A percentile compares a stretch with the other conserved stretches of the same genome.
phyloP scores from a whole-genome alignment of 352 stramenopile genomes.

The Phytophthora pluvialis region DNA sequence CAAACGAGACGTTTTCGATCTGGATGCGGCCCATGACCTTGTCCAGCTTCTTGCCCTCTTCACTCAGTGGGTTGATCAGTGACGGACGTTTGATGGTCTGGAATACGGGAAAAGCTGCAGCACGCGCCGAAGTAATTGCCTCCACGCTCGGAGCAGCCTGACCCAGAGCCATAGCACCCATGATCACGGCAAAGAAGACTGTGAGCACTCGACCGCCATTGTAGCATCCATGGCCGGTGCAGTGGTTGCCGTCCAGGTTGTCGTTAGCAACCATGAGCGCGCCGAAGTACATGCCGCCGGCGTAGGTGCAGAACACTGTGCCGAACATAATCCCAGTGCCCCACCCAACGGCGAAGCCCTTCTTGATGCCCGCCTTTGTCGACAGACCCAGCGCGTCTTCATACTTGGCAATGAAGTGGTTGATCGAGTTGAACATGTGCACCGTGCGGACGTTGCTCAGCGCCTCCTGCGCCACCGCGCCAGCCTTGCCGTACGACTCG shows the following conservation, averaged over 20 bases:
- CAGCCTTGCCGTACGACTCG: conserved; percentile 69
- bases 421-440: conserved; percentile 79
- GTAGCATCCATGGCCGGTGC: conserved; percentile 53
- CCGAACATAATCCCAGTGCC: conserved; percentile 76
- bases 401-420: conserved; percentile 69
- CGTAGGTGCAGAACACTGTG: conserved; percentile 75
- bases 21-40: conserved; percentile 58
- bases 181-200: conserved; percentile 76
- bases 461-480: conserved; percentile 74
- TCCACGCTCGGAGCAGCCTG: conserved; percentile 69
- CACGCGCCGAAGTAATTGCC: conserved; percentile 61
- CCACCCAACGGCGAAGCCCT: conserved; percentile 54
- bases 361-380: conserved; percentile 55
- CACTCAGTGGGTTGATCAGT: conserved; percentile 56
- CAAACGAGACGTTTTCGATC: conserved; percentile 88
- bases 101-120: conserved; percentile 71
- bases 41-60: conserved; percentile 44
- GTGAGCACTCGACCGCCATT: conserved; percentile 70
- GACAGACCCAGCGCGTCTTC: conserved; percentile 49
- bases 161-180: conserved; percentile 76
- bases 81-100: conserved; percentile 65
- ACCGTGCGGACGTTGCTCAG: conserved; percentile 80
- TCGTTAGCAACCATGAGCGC: conserved; percentile 71
- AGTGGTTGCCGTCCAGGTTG: conserved; percentile 50
- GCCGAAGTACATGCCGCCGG: conserved; percentile 81